Percentiles rank a stretch among this genome's conserved stretches.
Conservation (phyloP, 1,284 basidiomycete genomes). For the Laetiporus sulphureus region DNA sequence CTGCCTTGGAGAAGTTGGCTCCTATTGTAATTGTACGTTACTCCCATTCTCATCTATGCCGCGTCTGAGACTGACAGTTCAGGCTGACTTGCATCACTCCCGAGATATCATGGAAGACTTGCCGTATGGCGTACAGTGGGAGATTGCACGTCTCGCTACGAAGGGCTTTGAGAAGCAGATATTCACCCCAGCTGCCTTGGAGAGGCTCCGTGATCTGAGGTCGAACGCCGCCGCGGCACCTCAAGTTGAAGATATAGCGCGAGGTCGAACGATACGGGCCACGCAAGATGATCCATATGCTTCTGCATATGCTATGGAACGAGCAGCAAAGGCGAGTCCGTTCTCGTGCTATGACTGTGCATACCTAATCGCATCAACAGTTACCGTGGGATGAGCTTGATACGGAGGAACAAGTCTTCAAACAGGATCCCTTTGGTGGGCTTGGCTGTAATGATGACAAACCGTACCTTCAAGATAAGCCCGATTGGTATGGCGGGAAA, state of each 20-base stretch:
- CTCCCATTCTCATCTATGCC: too few species aligned
- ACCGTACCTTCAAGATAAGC: too few species aligned
- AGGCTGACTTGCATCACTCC: too few species aligned
- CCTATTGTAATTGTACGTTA: too few species aligned
- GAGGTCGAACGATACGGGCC: too few species aligned
- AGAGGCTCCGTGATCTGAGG: slow-evolving; percentile 1
- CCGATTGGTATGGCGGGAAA: slow-evolving; percentile 36
- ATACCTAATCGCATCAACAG: slow-evolving; percentile 14
- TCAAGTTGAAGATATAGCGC: neutral
- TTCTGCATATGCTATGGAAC: slow-evolving; percentile 4
- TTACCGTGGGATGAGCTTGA: slow-evolving; percentile 34
- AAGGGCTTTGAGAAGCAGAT: slow-evolving; percentile 6
- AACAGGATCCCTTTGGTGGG: slow-evolving; percentile 14
- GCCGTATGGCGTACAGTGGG: slow-evolving; percentile 23
- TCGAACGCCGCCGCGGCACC: slow-evolving; percentile 7
- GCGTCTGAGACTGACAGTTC: too few species aligned
- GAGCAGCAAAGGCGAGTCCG: slow-evolving; percentile 8
- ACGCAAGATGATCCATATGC: neutral
- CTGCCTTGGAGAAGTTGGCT: too few species aligned
- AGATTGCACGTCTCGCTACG: slow-evolving; percentile 19
- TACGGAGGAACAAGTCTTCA: slow-evolving; percentile 22
- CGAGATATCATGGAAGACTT: slow-evolving; percentile 2
- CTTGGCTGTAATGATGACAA: slow-evolving; percentile 23
- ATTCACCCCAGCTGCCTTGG: slow-evolving; percentile 1
- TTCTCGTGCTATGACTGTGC: neutral